Conservation (phyloP, 116 monocot species). For the Iris pallida region DNA sequence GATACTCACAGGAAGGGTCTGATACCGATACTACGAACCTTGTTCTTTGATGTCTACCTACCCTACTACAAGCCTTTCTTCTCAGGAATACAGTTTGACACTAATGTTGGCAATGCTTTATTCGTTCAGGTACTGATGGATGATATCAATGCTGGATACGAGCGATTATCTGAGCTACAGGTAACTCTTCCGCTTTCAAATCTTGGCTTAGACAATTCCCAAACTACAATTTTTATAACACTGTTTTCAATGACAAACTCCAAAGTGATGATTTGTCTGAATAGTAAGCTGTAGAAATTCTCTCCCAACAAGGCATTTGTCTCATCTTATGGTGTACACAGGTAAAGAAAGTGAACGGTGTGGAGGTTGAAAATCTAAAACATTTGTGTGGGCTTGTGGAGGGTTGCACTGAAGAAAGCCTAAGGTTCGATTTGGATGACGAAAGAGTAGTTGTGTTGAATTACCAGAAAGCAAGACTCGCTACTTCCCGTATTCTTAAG, state of each 20-base stretch:
- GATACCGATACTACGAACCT: no score
- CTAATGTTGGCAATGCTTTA: background rate
- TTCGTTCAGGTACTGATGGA: conserved; percentile 75
- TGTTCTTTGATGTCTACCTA: background rate
- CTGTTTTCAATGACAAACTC: no score
- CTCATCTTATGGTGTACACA: conserved; percentile 11
- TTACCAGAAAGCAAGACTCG: conserved; percentile 54
- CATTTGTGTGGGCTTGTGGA: conserved; percentile 77
- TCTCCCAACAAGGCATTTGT: no score
- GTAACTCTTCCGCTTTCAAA: conserved; percentile 17
- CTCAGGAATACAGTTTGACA: no score
- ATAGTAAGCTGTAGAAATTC: no score
- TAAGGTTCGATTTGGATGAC: conserved; percentile 93
- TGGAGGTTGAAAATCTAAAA: conserved; percentile 78
- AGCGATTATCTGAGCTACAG: conserved; percentile 83
- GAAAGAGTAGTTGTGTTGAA: conserved; percentile 89
- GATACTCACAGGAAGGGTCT: no score
- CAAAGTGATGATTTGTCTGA: no score
- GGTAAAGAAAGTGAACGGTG: conserved; percentile 89
- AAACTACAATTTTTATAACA: no score
- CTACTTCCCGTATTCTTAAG: conserved; percentile 71
- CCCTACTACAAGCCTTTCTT: no score
- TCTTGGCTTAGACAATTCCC: background rate
- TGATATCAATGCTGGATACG: conserved; percentile 95
- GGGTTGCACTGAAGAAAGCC: conserved; percentile 49